Conservation (phyloP, 768 basidiomycete genomes). For the Kwoniella sp. region DNA sequence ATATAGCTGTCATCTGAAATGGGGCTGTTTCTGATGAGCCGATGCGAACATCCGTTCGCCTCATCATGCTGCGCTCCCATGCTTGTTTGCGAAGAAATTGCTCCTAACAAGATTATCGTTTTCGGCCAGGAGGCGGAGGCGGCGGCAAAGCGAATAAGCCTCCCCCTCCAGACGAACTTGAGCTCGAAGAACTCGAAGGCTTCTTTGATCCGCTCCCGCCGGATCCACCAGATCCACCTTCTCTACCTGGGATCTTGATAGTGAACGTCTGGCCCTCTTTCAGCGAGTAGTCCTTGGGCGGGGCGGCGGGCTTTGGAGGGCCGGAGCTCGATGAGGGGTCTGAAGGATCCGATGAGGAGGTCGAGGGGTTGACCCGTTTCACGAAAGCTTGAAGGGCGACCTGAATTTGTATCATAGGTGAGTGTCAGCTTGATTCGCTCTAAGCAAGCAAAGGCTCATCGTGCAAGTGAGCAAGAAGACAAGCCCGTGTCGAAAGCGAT, state of each 20-base stretch:
- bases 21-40: no score
- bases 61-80: no score
- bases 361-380: slow-evolving; percentile 60
- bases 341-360: slow-evolving; percentile 46
- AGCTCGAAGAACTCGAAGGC: background rate
- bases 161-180: slow-evolving; percentile 27
- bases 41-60: no score
- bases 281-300: slow-evolving; percentile 89
- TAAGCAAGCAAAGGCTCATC: no score
- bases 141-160: slow-evolving; percentile 52
- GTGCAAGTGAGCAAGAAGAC: no score
- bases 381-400: slow-evolving; percentile 61
- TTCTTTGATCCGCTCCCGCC: background rate
- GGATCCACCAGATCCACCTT: slow-evolving; percentile 29
- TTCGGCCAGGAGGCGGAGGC: slow-evolving; percentile 44
- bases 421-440: slow-evolving; percentile 70
- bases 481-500: no score
- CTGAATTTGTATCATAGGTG: slow-evolving; percentile 60
- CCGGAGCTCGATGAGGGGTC: slow-evolving; percentile 61
- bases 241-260: slow-evolving; percentile 76
- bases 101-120: no score
- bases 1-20: no score
- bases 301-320: slow-evolving; percentile 72
- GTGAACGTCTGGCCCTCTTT: slow-evolving; percentile 95
- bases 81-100: no score